Evolutionary conservation across 805 yeast species (phyloP), one percentile per base, ranked within the genome.

Genomic region (Candida germanica): DNA sequence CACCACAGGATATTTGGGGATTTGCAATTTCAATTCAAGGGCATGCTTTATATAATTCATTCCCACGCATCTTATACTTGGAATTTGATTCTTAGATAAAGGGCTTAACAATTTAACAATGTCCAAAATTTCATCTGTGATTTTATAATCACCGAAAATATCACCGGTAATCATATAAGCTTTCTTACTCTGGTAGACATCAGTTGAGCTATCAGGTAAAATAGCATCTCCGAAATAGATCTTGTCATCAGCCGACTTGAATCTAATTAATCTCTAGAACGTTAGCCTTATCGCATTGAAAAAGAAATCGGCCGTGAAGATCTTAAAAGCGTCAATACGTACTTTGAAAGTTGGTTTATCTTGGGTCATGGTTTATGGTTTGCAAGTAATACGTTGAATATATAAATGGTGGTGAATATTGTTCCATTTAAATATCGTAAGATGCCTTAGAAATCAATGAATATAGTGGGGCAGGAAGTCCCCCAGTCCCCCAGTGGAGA

Each of bases 161-260:
- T 73, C 71, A 26, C 81, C 81, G n/a, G 48, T 35, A 31, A 75
- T 66, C 20, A 67, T 54, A 21, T 54, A 46, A 4, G 80, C 80
- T 22, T 57, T 51, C 31, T 50, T 56, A 9, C 68, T 61, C 12
- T 50, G 40, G 17, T 72, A 52, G 35, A 47, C 37, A 42, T 73
- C 77, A 6, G 43, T 36, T 7, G 46, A 39, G 12, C 54, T 59
- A 2, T 52, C 43, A 7, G 59, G 52, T 11, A 69, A 50, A 32
- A 73, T 61, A 5, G 77, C 77, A 38, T 75, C 78, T 10, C 80
- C 80, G 24, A 58, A 57, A 48, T 70, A 65, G 17, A 50, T 55
- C 32, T 56, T 48, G 14, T 71, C 73, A 43, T 73, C 75, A 4
- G 56, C 42, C 12, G 74, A 62, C 11, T 69, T 55, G 47, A 76